Percentiles rank a stretch among this genome's conserved stretches.
phyloP scores from a whole-genome alignment of 306 rosid species.

The Dryas drummondii region DNA sequence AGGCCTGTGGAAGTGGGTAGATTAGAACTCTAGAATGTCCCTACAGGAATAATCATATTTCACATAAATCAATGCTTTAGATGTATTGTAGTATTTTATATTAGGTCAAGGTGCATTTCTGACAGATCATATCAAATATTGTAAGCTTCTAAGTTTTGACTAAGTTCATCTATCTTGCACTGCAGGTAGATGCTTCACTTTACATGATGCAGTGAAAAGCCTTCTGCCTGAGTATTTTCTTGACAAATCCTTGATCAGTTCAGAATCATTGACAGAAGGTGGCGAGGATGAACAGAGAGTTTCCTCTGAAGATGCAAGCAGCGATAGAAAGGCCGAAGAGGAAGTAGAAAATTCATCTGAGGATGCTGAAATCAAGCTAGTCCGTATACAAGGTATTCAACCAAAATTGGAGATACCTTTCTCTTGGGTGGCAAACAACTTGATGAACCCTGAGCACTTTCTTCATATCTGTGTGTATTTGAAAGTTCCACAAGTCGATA shows the following conservation, averaged over 20 bases:
- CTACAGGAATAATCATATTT: not conserved
- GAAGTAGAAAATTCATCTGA: constrained; percentile 41
- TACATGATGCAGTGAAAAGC: constrained; percentile 69
- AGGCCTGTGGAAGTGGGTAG: not conserved
- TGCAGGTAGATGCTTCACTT: constrained; percentile 70
- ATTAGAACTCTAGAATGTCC: not conserved
- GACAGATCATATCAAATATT: not conserved
- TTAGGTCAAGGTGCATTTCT: not conserved
- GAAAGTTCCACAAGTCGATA: constrained; percentile 49
- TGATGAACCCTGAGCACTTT: constrained; percentile 81
- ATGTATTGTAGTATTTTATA: no score
- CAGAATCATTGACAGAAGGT: constrained; percentile 25
- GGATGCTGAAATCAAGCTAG: constrained; percentile 57
- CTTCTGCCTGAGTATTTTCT: constrained; percentile 70
- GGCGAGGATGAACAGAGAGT: constrained; percentile 33
- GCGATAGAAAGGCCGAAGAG: constrained; percentile 30
- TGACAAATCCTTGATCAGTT: constrained; percentile 16
- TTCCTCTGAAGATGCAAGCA: constrained; percentile 32
- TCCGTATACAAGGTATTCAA: constrained; percentile 96
- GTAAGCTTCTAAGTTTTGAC: not conserved
- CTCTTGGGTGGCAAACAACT: constrained; percentile 80
- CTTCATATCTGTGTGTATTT: constrained; percentile 79
- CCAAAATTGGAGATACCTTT: constrained; percentile 86
- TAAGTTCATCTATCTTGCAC: constrained; percentile 18
- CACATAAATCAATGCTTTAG: not conserved